Conservation (phyloP, 768 basidiomycete genomes). For the Nidularia sp. region DNA sequence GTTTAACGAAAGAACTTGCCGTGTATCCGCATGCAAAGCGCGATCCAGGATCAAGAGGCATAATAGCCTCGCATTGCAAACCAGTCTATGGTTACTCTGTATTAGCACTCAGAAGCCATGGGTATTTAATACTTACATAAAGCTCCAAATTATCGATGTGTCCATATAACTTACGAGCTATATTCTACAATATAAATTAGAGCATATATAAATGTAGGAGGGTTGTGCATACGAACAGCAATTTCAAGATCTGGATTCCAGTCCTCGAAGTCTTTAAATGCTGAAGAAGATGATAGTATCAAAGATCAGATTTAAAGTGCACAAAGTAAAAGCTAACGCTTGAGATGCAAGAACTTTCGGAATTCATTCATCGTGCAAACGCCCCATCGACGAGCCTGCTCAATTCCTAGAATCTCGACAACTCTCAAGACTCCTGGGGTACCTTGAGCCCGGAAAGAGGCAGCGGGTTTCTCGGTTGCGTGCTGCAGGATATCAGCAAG, state of each 20-base stretch:
- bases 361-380: constrained; percentile 85
- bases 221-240: constrained; percentile 21
- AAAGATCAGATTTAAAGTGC: not conserved
- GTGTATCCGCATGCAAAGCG: not conserved
- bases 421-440: constrained; percentile 75
- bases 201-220: not conserved
- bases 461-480: constrained; percentile 70
- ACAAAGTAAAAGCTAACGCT: not conserved
- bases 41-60: not conserved
- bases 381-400: constrained; percentile 73
- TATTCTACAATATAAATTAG: not conserved
- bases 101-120: not conserved
- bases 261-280: constrained; percentile 66
- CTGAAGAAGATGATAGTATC: constrained; percentile 70
- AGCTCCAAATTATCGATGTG: not conserved
- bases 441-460: constrained; percentile 69
- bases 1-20: not conserved
- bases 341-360: constrained; percentile 40
- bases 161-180: not conserved
- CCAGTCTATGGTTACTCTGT: not conserved
- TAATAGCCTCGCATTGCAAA: not conserved
- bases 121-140: not conserved
- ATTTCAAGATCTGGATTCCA: constrained; percentile 78
- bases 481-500: constrained; percentile 63
- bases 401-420: constrained; percentile 83